Base-by-base conservation (phyloP, 2,329 filamentous ascomycete genomes). In the Botrytis elliptica region DNA sequence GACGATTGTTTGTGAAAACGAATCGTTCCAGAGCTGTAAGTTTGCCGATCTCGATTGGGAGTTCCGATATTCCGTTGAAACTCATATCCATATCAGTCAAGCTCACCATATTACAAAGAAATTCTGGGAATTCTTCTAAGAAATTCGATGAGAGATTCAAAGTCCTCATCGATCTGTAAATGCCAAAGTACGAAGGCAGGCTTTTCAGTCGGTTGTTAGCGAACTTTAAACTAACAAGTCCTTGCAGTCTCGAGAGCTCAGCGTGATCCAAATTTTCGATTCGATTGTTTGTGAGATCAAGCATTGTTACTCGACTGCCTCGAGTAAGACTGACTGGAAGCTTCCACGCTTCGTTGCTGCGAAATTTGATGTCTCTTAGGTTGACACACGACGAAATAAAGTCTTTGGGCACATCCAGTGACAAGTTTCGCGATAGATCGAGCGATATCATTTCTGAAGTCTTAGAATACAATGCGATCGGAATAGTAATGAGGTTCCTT, bases 101-200 rank as follows among this genome's bases (percentile, higher is more conserved):
- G 62, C 92, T 94, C 77, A 90, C 90, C 33, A 99, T 85, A 38
- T 93, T 88, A 82, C 94, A 95, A 36, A 99, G 85, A 78, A 97
- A 97, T 36, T 91, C 86, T 0, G 96, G 96, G 76, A 99, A 97
- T 59, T 89, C 89, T 73, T 92, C 91, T 72, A 99, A 87, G 75
- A 93, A 95, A 82, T 99, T 99, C 1, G 96, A 99, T 1, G 95
- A 97, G 67, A 99, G 86, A 79, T 97, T 98, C 74, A 99, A 85
- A 76, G 90, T 95, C 75, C 96, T 89, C 75, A 99, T 85, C 8
- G 90, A 88, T 75, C 89, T 90, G 82, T 97, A 99, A 33, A 89
- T 87, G 36, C 90, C 91, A 82, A 99, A 98, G 79, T 95, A 96
- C 2, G 88, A 82, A 0, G 96, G 96, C 1, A 99, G 85, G 70